Conservation (phyloP, 163 green algal species). For the Chlorella variabilis region DNA sequence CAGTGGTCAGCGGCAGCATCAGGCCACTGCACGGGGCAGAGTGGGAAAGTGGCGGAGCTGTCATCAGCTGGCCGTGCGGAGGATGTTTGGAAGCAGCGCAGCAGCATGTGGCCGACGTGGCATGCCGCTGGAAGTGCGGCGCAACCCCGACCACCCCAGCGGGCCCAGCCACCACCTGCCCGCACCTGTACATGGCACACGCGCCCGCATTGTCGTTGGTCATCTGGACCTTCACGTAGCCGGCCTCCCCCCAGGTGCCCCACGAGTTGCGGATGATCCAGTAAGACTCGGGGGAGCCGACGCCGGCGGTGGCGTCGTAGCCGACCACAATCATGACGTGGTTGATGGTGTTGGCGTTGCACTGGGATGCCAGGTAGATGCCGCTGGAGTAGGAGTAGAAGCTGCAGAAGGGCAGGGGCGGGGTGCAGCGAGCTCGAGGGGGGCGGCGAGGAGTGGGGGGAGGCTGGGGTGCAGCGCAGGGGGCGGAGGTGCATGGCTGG, state of each 20-base stretch:
- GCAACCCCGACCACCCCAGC: too few species aligned
- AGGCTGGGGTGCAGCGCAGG: too few species aligned
- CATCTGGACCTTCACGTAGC: constrained; percentile 22
- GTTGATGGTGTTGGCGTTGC: constrained; percentile 4
- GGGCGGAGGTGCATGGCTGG: background rate
- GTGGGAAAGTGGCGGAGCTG: too few species aligned
- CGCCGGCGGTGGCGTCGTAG: constrained; percentile 4
- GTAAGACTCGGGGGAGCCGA: constrained; percentile 10
- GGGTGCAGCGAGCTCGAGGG: too few species aligned
- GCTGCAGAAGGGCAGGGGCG: background rate
- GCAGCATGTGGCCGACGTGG: too few species aligned
- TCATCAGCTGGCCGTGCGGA: too few species aligned
- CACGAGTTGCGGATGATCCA: constrained; percentile 18
- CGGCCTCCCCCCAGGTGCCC: background rate
- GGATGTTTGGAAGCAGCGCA: too few species aligned
- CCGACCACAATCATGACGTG: constrained; percentile 7
- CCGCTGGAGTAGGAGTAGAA: constrained; percentile 3
- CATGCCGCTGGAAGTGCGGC: too few species aligned
- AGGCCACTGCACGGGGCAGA: too few species aligned
- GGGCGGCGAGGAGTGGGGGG: too few species aligned
- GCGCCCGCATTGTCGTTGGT: background rate
- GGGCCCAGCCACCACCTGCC: too few species aligned
- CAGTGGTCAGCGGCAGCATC: background rate
- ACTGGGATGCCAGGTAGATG: constrained; percentile 4
- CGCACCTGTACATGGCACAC: constrained; percentile 4